Base-by-base conservation (phyloP, 78 protist species). In the Dictyostelium firmibasis region DNA sequence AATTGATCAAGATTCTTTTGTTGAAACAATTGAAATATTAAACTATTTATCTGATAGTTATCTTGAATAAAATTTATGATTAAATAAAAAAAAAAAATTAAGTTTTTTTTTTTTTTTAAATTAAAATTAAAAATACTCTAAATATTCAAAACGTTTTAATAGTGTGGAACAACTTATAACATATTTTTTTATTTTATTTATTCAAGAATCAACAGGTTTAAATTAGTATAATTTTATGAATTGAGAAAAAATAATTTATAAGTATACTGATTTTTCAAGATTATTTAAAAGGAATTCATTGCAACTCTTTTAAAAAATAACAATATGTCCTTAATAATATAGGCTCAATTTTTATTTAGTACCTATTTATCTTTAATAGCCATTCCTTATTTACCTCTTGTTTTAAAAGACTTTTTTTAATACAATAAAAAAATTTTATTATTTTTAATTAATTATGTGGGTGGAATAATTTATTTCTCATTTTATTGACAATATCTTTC, bases 11-110 rank as follows among this genome's bases (percentile, higher is more conserved):
- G 79, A 72, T 72, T 31, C 38, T 33, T 72, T 72, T 72, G 7
- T 9, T 33, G 79, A 72, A 31, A 72, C 79, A 72, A 33, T 72
- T 16, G 79, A 72, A 72, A 33, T 29, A 29, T 72, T 72, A 72
- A 72, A 72, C 33, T 72, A 72, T 72, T 72, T 72, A 72, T 72
- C 44, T 4, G 79, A 72, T 72, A 33, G 79, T 72, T 72, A 72
- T 33, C 23, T 7, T 13, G 79, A 72, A 33, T 72, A 69, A 69
- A 67, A 60, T 60, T 20, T 3, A 60, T 60, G 23, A 60, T 20
- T 10, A 60, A 23, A 60, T 10, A 60, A 23, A 60, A 20, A 64
- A 23, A 16, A 18, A 60, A 60, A n/a, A 6, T 60, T 23, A 60
- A 20, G 70, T 60, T 57, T 57, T 57, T 57, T 47, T 47, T 47